Base-by-base conservation (phyloP, 768 basidiomycete species). In the Hysterangium stoloniferum region DNA sequence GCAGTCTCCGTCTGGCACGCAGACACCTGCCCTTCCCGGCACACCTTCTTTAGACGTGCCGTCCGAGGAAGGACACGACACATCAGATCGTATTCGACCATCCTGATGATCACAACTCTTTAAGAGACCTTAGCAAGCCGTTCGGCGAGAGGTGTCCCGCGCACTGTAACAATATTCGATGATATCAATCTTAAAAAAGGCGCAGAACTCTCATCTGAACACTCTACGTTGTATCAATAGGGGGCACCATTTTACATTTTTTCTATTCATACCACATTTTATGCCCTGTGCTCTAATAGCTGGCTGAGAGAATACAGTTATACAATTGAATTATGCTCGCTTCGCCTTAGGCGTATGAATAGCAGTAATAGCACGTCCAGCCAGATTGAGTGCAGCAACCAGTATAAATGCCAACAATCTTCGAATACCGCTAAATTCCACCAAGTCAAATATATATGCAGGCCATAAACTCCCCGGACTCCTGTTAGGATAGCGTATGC, bases 401-500 rank as follows among this genome's bases (percentile, higher is more conserved):
- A 32, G 28, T 12, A 45, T 13, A 22, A 45, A 45, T 27, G 44
- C 44, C 19, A 45, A 31, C 27, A 45, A 27, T n/a, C 29, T 33
- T 32, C 44, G 27, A 11, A 24, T 38, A 19, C 47, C 47, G 13
- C 25, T 37, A 15, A 15, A 22, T 59, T 77, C 71, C 42, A 74
- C 49, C 27, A 65, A 37, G 51, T 71, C 70, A 54, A 78, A 75
- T n/a, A 67, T 8, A 15, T 36, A 33, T 2, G 67, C 69, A 11
- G 64, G 41, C 22, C 61, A 34, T 27, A 60, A 50, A 24, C 58
- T 41, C 32, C 33, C 55, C 49, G 57, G 58, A 43, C 49, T 59
- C 31, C 59, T 58, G 48, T 71, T 72, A 11, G 71, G 70, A 38
- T 64, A 64, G 25, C 63, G 57, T 40, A 79, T 72, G 19, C 63